Conservation (phyloP, 2,329 filamentous ascomycete genomes). For the Exophiala bonariae region DNA sequence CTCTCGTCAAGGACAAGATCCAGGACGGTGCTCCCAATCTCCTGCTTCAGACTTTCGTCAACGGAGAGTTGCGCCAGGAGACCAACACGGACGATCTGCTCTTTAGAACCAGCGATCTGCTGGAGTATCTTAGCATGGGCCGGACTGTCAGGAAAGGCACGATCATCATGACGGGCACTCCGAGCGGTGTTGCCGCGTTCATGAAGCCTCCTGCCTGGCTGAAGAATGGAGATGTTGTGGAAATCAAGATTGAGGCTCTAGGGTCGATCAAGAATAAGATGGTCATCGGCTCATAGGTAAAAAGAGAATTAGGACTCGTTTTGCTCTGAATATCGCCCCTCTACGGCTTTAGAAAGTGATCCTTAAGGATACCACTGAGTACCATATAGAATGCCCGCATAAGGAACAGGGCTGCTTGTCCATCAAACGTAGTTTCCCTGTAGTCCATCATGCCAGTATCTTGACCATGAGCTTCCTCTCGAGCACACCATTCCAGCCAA, state of each 20-base stretch:
- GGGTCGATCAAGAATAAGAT: conserved; percentile 45
- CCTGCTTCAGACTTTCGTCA: conserved; percentile 33
- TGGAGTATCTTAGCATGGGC: conserved; percentile 35
- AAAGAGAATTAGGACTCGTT: no score
- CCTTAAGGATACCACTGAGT: no score
- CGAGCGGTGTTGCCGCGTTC: conserved; percentile 42
- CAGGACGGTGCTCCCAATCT: conserved; percentile 31
- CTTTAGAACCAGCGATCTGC: conserved; percentile 36
- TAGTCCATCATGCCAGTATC: no score
- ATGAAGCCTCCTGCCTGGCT: conserved; percentile 38
- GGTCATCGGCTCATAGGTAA: not conserved
- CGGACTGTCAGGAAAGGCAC: conserved; percentile 38
- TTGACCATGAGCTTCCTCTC: no score
- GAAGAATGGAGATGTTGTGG: conserved; percentile 40
- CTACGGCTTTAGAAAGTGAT: no score
- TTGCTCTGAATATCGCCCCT: no score
- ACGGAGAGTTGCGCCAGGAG: conserved; percentile 38
- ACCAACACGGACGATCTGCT: conserved; percentile 38
- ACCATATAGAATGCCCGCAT: no score
- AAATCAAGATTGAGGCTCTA: conserved; percentile 47
- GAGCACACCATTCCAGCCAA: no score
- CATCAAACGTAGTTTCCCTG: no score
- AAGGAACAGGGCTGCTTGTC: no score
- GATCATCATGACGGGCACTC: conserved; percentile 43
- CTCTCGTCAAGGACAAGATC: conserved; percentile 59